Evolutionary conservation across 768 basidiomycete species (phyloP).

Genomic region (Nevesoporus exiguus): DNA sequence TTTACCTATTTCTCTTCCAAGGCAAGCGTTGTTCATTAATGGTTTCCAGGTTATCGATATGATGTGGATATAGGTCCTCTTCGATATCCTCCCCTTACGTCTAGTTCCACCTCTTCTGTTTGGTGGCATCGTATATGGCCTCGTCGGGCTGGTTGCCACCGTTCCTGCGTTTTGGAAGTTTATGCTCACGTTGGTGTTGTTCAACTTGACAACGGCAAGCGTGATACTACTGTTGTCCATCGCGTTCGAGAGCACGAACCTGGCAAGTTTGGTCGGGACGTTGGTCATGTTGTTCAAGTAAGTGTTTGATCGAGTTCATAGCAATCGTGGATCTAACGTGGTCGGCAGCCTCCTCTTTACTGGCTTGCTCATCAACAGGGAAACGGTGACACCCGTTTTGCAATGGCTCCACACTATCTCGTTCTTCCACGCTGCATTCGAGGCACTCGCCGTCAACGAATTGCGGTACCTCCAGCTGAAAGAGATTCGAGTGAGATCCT

Average conservation of each 20-base stretch:
- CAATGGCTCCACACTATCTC: constrained; percentile 89
- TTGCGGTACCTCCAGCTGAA: constrained; percentile 89
- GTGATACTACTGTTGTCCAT: constrained; percentile 90
- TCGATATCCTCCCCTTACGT: constrained; percentile 92
- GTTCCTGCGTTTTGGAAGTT: constrained; percentile 97
- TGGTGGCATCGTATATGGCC: constrained; percentile 91
- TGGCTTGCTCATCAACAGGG: constrained; percentile 91
- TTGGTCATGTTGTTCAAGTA: constrained; percentile 98
- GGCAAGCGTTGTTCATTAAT: constrained; percentile 33
- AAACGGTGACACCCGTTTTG: constrained; percentile 67
- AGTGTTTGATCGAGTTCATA: constrained; percentile 31
- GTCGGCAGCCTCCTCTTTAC: constrained; percentile 82
- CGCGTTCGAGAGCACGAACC: constrained; percentile 77
- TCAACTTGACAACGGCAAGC: constrained; percentile 94
- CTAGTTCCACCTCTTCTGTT: constrained; percentile 94
- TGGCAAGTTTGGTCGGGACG: constrained; percentile 93
- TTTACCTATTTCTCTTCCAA: constrained; percentile 97
- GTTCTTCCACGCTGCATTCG: constrained; percentile 99
- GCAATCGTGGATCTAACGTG: constrained; percentile 5
- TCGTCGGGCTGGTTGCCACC: constrained; percentile 91
- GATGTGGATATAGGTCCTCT: constrained; percentile 61
- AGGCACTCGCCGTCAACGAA: constrained; percentile 97
- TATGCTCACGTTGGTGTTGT: constrained; percentile 90
- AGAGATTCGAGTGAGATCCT: constrained; percentile 72
- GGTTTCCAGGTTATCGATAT: neutral